Conservation (phyloP, 139 green algal species). For the Coelastrella sp. region DNA sequence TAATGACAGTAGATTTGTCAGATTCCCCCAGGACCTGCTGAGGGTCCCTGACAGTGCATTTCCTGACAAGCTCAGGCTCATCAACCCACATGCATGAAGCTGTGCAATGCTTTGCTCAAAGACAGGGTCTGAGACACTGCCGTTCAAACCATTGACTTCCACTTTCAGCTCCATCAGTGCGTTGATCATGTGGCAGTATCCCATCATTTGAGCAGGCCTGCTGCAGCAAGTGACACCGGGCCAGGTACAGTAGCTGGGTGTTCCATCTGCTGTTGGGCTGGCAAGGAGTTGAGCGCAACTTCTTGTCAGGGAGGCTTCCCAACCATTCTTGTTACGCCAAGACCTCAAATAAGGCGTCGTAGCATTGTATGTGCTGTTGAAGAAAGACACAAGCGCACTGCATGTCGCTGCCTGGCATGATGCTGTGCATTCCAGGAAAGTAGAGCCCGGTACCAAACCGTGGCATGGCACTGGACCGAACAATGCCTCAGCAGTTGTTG, state of each 20-base stretch:
- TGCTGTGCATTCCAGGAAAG: neutral
- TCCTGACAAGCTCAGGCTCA: slow-evolving; percentile 17
- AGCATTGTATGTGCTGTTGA: slow-evolving; percentile 33
- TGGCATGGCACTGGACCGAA: no score
- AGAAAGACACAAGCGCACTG: slow-evolving; percentile 17
- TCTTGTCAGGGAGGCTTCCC: neutral
- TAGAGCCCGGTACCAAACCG: no score
- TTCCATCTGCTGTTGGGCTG: neutral
- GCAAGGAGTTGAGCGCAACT: slow-evolving; percentile 6
- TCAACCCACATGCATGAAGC: slow-evolving; percentile 46
- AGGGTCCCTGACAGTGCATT: slow-evolving; percentile 31
- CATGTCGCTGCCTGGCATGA: slow-evolving; percentile 38
- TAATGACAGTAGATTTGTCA: slow-evolving; percentile 1
- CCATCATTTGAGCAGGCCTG: neutral
- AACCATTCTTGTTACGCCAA: slow-evolving; percentile 12
- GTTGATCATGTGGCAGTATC: neutral
- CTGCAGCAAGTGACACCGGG: slow-evolving; percentile 41
- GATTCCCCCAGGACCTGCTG: neutral
- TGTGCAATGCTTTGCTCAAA: neutral
- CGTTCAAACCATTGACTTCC: slow-evolving; percentile 38
- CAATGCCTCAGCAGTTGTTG: no score
- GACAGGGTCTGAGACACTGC: neutral
- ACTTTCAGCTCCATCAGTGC: slow-evolving; percentile 3
- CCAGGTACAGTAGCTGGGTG: slow-evolving; percentile 38
- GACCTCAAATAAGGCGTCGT: neutral